phyloP scores from a whole-genome alignment of 345 rosid species.

The Brassica napus region Da-Ae NC_063448.1:29244001-29244500 shows the following conservation, averaged over 20 bases:
- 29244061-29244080: constrained; percentile 8
- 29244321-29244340: not conserved
- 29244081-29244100: constrained; percentile 22
- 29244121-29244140: constrained; percentile 10
- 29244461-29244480: not conserved
- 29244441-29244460: not conserved
- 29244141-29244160: not conserved
- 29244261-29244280: constrained; percentile 3
- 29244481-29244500: not conserved
- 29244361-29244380: not conserved
- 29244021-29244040: constrained; percentile 10
- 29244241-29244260: not conserved
- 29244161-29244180: not conserved
- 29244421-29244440: constrained; percentile 13
- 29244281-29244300: not conserved
- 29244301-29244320: not conserved
- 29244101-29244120: constrained; percentile 23
- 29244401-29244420: not conserved
- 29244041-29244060: constrained; percentile 9
- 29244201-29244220: not conserved
- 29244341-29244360: not conserved
- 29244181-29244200: not conserved
- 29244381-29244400: not conserved
- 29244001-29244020: constrained; percentile 12
- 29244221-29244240: not conserved